These are phyloP conservation scores for Encephalitozoon cuniculi DNA, from an alignment of 371 early-diverging fungal genomes.

Conservation along the genomic window DNA sequence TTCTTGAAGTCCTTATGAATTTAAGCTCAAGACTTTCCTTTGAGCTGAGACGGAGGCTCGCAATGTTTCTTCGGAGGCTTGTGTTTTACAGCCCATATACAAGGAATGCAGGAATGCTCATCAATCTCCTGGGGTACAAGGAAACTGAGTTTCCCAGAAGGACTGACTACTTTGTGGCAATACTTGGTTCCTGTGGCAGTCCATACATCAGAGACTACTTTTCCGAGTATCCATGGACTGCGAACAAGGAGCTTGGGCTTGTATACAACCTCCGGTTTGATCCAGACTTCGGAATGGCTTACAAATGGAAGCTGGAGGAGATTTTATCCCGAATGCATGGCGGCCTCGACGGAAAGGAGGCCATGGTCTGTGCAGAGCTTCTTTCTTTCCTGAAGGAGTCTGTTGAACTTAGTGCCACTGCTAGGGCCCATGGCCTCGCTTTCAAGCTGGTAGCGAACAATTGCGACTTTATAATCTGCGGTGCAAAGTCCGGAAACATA, in stretches of 20 bases:
- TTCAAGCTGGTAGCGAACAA: neutral
- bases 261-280: slow-evolving; percentile 23
- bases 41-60: neutral
- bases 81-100: slow-evolving; percentile 21
- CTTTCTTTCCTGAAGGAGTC: neutral
- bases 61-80: slow-evolving; percentile 15
- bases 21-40: neutral
- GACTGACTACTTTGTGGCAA: slow-evolving; percentile 12
- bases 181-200: slow-evolving; percentile 14
- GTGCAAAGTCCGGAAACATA: neutral
- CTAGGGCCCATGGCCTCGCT: neutral
- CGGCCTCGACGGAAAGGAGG: neutral
- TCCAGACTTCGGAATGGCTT: neutral
- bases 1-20: slow-evolving; percentile 19
- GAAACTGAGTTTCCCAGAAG: neutral
- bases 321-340: neutral
- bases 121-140: neutral
- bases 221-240: slow-evolving; percentile 1
- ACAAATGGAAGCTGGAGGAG: slow-evolving; percentile 19
- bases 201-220: neutral
- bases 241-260: slow-evolving; percentile 13
- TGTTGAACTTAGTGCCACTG: neutral
- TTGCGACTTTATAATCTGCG: neutral
- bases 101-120: slow-evolving; percentile 27
- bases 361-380: neutral